A percentile compares a stretch with the other conserved stretches of the same genome.
These are phyloP conservation scores for Fomes fomentarius DNA, from an alignment of 1,284 basidiomycete species.

Conservation along the genomic window DNA sequence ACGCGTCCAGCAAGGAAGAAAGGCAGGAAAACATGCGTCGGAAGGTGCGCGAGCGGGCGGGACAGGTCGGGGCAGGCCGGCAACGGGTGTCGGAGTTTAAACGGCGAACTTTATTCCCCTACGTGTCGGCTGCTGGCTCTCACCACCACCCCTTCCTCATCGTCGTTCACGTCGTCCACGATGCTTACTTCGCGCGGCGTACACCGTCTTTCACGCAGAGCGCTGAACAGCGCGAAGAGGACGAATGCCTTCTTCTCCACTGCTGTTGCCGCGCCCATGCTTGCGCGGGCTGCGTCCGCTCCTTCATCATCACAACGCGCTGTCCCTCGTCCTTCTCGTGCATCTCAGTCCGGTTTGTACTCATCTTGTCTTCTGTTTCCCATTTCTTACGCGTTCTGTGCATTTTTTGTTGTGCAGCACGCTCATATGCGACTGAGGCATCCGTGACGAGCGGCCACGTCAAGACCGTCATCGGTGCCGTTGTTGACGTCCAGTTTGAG, in stretches of 20 bases:
- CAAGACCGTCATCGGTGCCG: constrained; percentile 97
- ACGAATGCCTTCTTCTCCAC: constrained; percentile 80
- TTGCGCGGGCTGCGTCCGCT: constrained; percentile 39
- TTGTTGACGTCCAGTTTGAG: constrained; percentile 98
- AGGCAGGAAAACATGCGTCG: constrained; percentile 52
- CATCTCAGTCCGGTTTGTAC: constrained; percentile 48
- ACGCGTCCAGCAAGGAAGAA: background rate
- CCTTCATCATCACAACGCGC: constrained; percentile 36
- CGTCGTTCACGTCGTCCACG: constrained; percentile 38
- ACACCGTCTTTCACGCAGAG: constrained; percentile 82
- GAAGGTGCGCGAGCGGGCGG: constrained; percentile 13
- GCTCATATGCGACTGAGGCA: constrained; percentile 91
- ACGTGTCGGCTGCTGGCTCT: constrained; percentile 28
- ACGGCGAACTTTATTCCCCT: constrained; percentile 37
- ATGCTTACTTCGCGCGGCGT: constrained; percentile 85
- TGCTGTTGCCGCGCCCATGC: constrained; percentile 49
- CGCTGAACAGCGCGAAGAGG: constrained; percentile 72
- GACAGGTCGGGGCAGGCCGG: constrained; percentile 36
- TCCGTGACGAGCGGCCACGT: constrained; percentile 74
- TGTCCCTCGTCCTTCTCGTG: constrained; percentile 47
- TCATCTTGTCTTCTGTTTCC: background rate
- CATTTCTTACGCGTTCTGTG: constrained; percentile 21
- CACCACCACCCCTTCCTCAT: constrained; percentile 31
- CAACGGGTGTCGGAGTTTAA: constrained; percentile 32
- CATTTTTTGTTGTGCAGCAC: constrained; percentile 51